A percentile compares a stretch with the other conserved stretches of the same genome.
These are phyloP conservation scores for Xylariaceae sp. DNA, from an alignment of 2,329 filamentous ascomycete species.

Conservation along the genomic window DNA sequence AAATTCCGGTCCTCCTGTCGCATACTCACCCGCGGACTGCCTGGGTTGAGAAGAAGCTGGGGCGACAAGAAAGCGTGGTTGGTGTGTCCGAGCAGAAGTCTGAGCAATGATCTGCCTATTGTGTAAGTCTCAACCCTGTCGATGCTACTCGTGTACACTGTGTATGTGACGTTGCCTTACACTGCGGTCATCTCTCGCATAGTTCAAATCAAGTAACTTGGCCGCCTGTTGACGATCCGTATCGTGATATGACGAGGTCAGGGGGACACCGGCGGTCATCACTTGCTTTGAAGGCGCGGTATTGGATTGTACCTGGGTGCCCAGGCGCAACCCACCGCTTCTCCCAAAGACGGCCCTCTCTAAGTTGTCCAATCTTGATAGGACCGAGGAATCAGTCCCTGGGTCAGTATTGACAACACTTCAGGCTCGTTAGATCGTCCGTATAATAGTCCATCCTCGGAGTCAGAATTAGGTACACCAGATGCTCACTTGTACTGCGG, in stretches of 20 bases:
- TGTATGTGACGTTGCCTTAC: constrained; percentile 3
- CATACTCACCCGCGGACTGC: neutral
- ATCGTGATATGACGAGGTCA: constrained; percentile 8
- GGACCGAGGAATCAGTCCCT: constrained; percentile 16
- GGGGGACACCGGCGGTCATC: neutral
- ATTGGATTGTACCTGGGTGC: neutral
- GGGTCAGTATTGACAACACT: neutral
- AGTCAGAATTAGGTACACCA: neutral
- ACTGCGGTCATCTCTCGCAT: constrained; percentile 13
- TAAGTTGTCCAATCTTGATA: constrained; percentile 27
- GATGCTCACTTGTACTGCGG: constrained; percentile 10
- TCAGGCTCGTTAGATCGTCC: constrained; percentile 1
- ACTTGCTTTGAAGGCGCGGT: constrained; percentile 3
- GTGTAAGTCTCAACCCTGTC: neutral
- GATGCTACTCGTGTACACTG: neutral
- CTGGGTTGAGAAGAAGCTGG: constrained; percentile 7
- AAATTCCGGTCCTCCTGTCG: constrained; percentile 4
- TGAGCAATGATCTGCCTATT: constrained; percentile 1
- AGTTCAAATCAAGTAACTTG: constrained; percentile 18
- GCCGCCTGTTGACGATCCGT: constrained; percentile 19
- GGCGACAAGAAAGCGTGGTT: constrained; percentile 8
- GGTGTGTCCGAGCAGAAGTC: neutral
- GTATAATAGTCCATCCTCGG: neutral
- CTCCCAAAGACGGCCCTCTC: constrained; percentile 30
- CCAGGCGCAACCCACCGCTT: neutral